phyloP scores from a whole-genome alignment of 176 grass and related monocot species.

The Cenchrus purpureus region DNA sequence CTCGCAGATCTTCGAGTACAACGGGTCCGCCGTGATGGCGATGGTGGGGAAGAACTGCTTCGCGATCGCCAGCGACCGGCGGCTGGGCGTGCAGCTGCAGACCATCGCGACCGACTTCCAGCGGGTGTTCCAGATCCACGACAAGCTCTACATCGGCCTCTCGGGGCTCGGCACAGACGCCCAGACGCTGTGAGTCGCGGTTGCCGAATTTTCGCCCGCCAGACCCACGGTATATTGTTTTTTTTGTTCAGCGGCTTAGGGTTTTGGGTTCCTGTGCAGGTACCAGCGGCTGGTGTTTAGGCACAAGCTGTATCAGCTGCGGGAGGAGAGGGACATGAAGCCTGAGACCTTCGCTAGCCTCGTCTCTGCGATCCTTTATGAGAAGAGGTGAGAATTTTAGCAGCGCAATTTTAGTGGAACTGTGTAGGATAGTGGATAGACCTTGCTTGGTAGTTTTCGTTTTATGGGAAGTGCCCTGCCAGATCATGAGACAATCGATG shows the following conservation, averaged over 20 bases:
- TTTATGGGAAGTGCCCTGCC: too few relatives aligned
- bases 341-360: conserved; percentile 96
- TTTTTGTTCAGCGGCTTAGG: conserved; percentile 12
- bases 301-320: conserved; percentile 96
- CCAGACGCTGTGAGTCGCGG: conserved; percentile 73
- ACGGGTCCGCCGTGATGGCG: conserved; percentile 90
- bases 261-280: conserved; percentile 44
- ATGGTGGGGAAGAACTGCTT: conserved; percentile 99
- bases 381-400: conserved; percentile 72
- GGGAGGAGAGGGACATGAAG: conserved; percentile 99
- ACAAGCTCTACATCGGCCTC: conserved; percentile 90
- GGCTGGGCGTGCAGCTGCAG: conserved; percentile 92
- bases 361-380: conserved; percentile 88
- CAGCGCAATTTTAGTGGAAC: background rate
- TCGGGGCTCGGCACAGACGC: conserved; percentile 90
- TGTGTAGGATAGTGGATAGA: background rate
- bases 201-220: background rate
- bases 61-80: conserved; percentile 91
- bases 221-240: background rate
- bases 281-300: conserved; percentile 86
- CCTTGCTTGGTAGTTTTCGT: too few relatives aligned
- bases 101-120: conserved; percentile 95
- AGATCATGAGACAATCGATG: background rate
- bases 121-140: conserved; percentile 92
- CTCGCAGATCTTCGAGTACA: conserved; percentile 95